Percentiles rank a stretch among this genome's conserved stretches.
phyloP scores from a whole-genome alignment of 1,284 basidiomycete genomes.

The Irpex sp. region DNA sequence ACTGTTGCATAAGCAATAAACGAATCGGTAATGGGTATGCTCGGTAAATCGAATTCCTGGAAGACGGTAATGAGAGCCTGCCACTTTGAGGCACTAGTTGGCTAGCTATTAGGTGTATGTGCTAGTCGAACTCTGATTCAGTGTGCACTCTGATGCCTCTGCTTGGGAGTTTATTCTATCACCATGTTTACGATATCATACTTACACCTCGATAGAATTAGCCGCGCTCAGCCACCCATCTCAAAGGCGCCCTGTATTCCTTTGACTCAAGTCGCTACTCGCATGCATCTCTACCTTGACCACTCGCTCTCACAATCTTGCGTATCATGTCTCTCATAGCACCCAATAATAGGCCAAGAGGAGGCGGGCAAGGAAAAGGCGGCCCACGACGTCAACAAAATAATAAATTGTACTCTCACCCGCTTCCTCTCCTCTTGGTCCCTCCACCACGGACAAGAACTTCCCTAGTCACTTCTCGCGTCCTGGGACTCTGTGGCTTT shows the following conservation, averaged over 20 bases:
- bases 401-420: constrained; percentile 59
- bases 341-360: constrained; percentile 26
- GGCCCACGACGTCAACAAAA: constrained; percentile 53
- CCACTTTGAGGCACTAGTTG: too few species aligned
- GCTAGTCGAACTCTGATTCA: too few species aligned
- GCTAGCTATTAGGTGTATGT: too few species aligned
- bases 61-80: too few species aligned
- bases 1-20: too few species aligned
- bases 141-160: too few species aligned
- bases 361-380: constrained; percentile 37
- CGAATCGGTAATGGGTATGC: too few species aligned
- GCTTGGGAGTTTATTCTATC: too few species aligned
- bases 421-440: constrained; percentile 58
- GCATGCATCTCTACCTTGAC: not conserved
- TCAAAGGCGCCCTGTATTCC: not conserved
- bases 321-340: constrained; percentile 41
- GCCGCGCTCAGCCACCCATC: not conserved
- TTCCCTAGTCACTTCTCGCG: constrained; percentile 29
- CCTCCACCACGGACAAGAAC: constrained; percentile 32
- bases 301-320: not conserved
- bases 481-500: constrained; percentile 52
- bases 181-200: too few species aligned
- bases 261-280: not conserved
- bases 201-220: not conserved
- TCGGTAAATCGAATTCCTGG: too few species aligned